phyloP scores from a whole-genome alignment of 1,284 basidiomycete genomes.

The Naganishia albida region DNA sequence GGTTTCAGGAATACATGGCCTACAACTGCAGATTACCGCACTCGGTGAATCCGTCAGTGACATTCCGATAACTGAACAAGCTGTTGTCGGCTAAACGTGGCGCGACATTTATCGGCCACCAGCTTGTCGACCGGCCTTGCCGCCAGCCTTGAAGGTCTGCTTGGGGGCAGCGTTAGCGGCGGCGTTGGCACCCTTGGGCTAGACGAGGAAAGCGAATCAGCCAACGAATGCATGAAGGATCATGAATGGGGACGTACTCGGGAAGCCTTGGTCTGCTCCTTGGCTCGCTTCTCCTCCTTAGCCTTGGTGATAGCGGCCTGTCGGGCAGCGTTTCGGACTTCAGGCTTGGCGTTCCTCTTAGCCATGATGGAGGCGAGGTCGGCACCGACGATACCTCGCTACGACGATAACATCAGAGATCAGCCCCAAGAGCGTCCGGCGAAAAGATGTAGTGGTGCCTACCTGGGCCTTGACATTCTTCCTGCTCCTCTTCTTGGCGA shows the following conservation, averaged over 20 bases:
- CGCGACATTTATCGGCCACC: slow-evolving; percentile 31
- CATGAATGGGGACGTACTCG: slow-evolving; percentile 13
- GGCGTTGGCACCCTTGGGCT: slow-evolving; percentile 59
- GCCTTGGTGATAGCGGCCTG: slow-evolving; percentile 85
- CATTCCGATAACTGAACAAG: slow-evolving; percentile 10
- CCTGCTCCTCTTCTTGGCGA: slow-evolving; percentile 97
- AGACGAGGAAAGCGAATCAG: slow-evolving; percentile 19
- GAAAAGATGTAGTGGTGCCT: slow-evolving; percentile 32
- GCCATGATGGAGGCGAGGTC: slow-evolving; percentile 88
- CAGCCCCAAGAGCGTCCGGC: background rate
- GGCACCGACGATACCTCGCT: slow-evolving; percentile 97
- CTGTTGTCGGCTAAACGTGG: background rate
- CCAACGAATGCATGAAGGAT: background rate
- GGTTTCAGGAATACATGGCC: background rate
- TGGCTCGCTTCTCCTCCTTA: slow-evolving; percentile 92
- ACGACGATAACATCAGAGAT: slow-evolving; percentile 6
- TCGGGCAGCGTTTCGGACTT: slow-evolving; percentile 78
- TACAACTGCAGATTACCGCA: slow-evolving; percentile 27
- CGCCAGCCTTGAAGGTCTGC: slow-evolving; percentile 88
- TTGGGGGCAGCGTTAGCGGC: slow-evolving; percentile 82
- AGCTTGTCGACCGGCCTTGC: slow-evolving; percentile 53
- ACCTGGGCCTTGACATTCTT: slow-evolving; percentile 87
- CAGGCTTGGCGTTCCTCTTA: slow-evolving; percentile 86
- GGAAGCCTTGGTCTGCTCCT: slow-evolving; percentile 84
- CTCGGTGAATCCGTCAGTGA: slow-evolving; percentile 12